Conservation (phyloP, 176 grass and related monocot genomes). For the Phoenix dactylifera region DNA sequence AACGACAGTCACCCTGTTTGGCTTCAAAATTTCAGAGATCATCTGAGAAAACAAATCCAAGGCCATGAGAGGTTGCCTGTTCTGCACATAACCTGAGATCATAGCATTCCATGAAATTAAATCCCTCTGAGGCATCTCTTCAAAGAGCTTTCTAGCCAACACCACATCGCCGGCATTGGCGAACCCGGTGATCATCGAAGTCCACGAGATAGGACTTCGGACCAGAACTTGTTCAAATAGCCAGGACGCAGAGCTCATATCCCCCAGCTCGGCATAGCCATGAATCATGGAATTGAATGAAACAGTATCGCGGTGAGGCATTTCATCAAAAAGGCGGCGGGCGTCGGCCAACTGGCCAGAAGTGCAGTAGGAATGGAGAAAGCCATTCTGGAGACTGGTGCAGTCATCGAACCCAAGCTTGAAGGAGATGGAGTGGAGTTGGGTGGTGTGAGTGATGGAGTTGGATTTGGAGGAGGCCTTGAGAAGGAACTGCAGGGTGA, state of each 20-base stretch:
- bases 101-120: slow-evolving; percentile 22
- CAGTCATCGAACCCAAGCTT: not conserved
- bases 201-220: not conserved
- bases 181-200: too few relatives aligned
- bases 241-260: not conserved
- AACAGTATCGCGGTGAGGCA: not conserved
- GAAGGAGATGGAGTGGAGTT: not conserved
- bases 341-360: not conserved
- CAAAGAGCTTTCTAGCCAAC: not conserved
- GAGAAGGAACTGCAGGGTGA: slow-evolving; percentile 1
- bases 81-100: slow-evolving; percentile 17
- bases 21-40: slow-evolving; percentile 1
- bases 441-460: not conserved
- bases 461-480: slow-evolving; percentile 1
- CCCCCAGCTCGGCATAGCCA: not conserved
- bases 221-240: not conserved
- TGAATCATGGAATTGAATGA: slow-evolving; percentile 3
- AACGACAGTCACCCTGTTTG: not conserved
- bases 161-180: too few relatives aligned
- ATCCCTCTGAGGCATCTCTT: slow-evolving; percentile 13
- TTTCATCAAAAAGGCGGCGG: not conserved
- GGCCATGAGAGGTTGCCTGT: slow-evolving; percentile 5
- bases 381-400: not conserved
- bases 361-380: not conserved
- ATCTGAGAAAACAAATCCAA: slow-evolving; percentile 17